Conservation (phyloP, 345 rosid genomes). For the Lepidium africanum region DNA sequence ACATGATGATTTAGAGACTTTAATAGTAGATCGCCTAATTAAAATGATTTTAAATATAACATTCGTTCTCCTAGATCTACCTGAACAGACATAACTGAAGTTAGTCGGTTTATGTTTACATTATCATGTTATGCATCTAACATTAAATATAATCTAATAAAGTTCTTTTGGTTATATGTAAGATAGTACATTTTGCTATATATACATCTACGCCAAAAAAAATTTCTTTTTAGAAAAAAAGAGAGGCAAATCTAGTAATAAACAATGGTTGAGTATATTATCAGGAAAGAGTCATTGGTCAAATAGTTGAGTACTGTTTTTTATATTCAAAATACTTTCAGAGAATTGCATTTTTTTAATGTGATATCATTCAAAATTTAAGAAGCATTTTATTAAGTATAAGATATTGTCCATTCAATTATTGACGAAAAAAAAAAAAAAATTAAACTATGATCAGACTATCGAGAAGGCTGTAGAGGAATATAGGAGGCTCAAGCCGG, state of each 20-base stretch:
- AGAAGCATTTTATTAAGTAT: too few species aligned
- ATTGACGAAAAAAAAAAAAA: too few species aligned
- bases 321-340: too few species aligned
- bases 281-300: too few species aligned
- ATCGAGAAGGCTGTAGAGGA: neutral
- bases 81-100: conserved; percentile 9
- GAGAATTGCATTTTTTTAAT: too few species aligned
- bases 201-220: too few species aligned
- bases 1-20: conserved; percentile 7
- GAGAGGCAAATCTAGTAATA: too few species aligned
- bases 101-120: neutral
- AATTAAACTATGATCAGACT: neutral
- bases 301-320: too few species aligned
- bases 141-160: neutral
- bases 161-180: neutral
- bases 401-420: too few species aligned
- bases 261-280: too few species aligned
- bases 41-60: neutral
- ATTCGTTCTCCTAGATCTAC: conserved; percentile 12
- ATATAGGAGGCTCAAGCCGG: neutral
- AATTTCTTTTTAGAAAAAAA: too few species aligned
- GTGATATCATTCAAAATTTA: too few species aligned
- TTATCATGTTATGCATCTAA: neutral
- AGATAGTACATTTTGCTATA: neutral
- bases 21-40: neutral